Base-by-base conservation (phyloP, 2,329 filamentous ascomycete species). In the Colletotrichum neosansevieriae region DNA sequence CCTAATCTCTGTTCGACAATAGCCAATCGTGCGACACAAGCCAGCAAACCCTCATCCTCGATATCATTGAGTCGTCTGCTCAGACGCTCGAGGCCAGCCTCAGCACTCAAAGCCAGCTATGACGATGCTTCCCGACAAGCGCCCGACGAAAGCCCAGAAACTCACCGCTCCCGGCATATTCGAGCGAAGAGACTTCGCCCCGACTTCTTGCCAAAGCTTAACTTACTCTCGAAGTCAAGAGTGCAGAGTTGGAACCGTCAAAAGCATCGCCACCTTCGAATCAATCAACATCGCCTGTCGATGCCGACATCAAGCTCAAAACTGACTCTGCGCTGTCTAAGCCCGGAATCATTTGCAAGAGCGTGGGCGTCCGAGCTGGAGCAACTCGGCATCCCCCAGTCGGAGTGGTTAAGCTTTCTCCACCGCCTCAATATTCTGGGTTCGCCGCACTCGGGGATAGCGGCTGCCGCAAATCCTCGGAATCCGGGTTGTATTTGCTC, bases 371-470 rank as follows among this genome's bases (percentile, higher is more conserved):
- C 73, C 6, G 61, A 64, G 47, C 71, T 77, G 4, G 47, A 71
- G n/a, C 9, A 29, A 11, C 70, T 73, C 63, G 70, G 63, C 54
- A 69, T 79, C 53, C 67, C 68, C 11, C 67, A 61, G 44, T 58
- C 68, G 7, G 71, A 73, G 29, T 78, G 78, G 49, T 60, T 80
- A 9, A 68, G 74, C 15, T 79, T 79, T 68, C 73, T 21, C 21
- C 2, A 21, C 4, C 81, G 73, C 21, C 73, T 81, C 9, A 81
- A 81, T 62, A 73, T 36, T 9, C n/a, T 58, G 15, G 32, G n/a
- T 24, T 44, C 44, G 32, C 45, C 36, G 4, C 54, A 36, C 4
- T 34, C 45, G 11, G 44, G 15, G 12, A 51, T 51, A 3, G 4
- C 24, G 2, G n/a, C 45, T 19, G 12, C 32, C 32, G 2, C 34